A percentile compares a stretch with the other conserved stretches of the same genome.
These are phyloP conservation scores for Podaxis mareebaensis DNA, from an alignment of 768 basidiomycete genomes.

Conservation along the genomic window DNA sequence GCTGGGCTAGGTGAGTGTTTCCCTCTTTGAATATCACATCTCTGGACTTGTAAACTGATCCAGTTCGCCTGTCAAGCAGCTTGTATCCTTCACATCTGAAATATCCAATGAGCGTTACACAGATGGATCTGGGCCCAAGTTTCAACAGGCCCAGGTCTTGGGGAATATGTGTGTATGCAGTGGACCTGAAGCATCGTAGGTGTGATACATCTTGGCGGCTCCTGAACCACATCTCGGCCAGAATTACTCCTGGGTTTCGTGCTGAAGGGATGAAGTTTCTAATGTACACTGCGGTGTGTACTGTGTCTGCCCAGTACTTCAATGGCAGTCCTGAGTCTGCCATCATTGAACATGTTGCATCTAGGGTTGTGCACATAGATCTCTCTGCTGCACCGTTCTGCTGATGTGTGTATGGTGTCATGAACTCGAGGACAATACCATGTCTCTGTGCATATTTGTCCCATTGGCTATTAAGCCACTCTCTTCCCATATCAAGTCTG, in stretches of 20 bases:
- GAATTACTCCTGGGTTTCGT: conserved; percentile 17
- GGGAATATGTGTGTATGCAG: conserved; percentile 29
- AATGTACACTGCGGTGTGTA: conserved; percentile 9
- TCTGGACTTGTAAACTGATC: conserved; percentile 18
- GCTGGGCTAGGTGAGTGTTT: not conserved
- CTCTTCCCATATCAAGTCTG: conserved; percentile 19
- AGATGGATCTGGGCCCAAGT: conserved; percentile 19
- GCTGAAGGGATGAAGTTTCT: conserved; percentile 15
- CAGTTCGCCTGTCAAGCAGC: conserved; percentile 17
- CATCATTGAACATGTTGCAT: conserved; percentile 24
- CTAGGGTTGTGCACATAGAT: conserved; percentile 26
- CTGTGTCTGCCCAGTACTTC: conserved; percentile 20
- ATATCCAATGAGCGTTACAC: conserved; percentile 26
- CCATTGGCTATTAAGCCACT: not conserved
- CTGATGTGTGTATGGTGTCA: conserved; percentile 27
- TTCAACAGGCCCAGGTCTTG: conserved; percentile 8
- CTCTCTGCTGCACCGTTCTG: conserved; percentile 33
- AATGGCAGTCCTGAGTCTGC: conserved; percentile 22
- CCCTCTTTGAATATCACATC: conserved; percentile 30
- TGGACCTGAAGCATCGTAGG: conserved; percentile 31
- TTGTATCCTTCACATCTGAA: conserved; percentile 22
- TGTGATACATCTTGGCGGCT: conserved; percentile 27
- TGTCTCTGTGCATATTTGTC: not conserved
- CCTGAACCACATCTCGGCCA: conserved; percentile 20
- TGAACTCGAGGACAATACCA: conserved; percentile 20